A percentile compares a stretch with the other conserved stretches of the same genome.
These are phyloP conservation scores for Stellera chamaejasme DNA, from an alignment of 345 rosid genomes.

Conservation along the genomic window DNA sequence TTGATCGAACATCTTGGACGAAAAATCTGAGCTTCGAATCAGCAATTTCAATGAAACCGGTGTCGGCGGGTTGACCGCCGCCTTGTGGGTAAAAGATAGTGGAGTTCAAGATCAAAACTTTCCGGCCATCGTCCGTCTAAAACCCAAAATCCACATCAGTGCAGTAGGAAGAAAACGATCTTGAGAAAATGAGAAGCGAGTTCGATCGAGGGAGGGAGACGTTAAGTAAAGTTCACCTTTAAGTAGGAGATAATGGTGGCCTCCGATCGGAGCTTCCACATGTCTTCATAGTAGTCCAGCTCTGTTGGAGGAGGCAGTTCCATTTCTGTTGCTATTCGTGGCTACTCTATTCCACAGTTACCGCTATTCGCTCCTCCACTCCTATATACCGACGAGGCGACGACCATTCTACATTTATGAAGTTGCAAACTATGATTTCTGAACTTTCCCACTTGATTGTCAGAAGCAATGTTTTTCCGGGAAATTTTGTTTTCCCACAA, in stretches of 20 bases:
- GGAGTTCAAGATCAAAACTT: constrained; percentile 53
- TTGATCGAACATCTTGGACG: constrained; percentile 77
- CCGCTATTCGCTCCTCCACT: no score
- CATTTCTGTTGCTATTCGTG: constrained; percentile 18
- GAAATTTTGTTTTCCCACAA: no score
- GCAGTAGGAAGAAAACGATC: neutral
- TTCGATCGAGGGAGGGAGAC: no score
- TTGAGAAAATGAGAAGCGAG: constrained; percentile 4
- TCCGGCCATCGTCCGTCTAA: constrained; percentile 61
- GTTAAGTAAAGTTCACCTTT: constrained; percentile 25
- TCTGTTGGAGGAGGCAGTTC: constrained; percentile 29
- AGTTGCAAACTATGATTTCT: no score
- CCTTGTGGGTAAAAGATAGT: constrained; percentile 95
- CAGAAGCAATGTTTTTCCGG: no score
- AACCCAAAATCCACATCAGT: neutral
- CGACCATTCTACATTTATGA: no score
- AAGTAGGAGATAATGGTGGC: constrained; percentile 28
- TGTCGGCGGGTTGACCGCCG: constrained; percentile 86
- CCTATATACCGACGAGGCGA: no score
- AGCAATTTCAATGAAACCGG: constrained; percentile 35
- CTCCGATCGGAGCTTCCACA: constrained; percentile 36
- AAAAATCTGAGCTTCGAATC: constrained; percentile 34
- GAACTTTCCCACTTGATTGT: no score
- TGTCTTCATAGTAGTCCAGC: constrained; percentile 39
- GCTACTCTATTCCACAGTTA: no score